Base-by-base conservation (phyloP, 169 alveolate genomes). In the Plasmodium coatneyi region DNA sequence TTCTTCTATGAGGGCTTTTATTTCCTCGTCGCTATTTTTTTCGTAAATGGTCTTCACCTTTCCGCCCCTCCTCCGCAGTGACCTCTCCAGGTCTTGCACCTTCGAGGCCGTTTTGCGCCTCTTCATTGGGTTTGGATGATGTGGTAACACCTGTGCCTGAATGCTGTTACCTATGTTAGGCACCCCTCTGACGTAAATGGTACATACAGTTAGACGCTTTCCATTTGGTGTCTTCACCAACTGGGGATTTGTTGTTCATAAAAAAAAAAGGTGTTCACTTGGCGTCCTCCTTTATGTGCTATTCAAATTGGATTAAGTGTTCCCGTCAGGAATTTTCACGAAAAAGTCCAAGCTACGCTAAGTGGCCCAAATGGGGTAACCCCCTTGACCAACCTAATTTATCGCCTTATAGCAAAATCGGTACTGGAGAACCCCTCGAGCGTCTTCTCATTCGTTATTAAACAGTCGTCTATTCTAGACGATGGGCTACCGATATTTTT, bases 401-500 rank as follows among this genome's bases (percentile, higher is more conserved):
- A 87, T 46, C 89, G 22, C 49, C 71, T 87, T 52, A 87, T 87
- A 22, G 25, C 39, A 78, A 87, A 87, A 79, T 60, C 71, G 14
- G 56, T 56, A 41, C 89, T 87, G 25, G 89, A 76, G 7, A 49
- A 81, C 28, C 54, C 56, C 25, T 93, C 94, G 3, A 39, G 22
- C 32, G 84, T 83, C 43, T 92, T 91, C 39, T 76, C 92, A 82
- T 89, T 70, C 66, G 95, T 84, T 93, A 96, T 93, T 30, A 92
- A 80, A 82, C 97, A 96, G 43, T 95, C 92, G 36, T 76, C 79
- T 10, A 96, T 95, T 84, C 91, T 93, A 1, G 97, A 96, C 9
- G 95, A 95, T 0, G 97, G 97, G 39, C 96, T 95, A 5, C 97
- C 97, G 25, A 94, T 92, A 71, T 84, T 78, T 49, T 92, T 93